Evolutionary conservation across 2,329 filamentous ascomycete species (phyloP).

Genomic region (Leptographium wingfieldii): DNA sequence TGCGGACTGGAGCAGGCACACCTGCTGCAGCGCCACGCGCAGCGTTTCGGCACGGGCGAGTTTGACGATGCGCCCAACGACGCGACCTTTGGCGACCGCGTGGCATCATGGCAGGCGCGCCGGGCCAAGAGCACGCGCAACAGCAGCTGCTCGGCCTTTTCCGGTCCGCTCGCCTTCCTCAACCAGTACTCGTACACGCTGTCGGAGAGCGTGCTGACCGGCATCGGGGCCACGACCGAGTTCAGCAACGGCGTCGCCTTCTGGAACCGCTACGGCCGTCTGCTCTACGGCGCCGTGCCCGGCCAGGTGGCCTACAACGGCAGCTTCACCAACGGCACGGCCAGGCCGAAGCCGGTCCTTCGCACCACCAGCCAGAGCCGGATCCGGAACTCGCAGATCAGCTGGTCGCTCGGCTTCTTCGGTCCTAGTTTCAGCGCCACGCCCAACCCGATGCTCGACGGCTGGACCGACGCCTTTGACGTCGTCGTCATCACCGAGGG

Average conservation of each 20-base stretch:
- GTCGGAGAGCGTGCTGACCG: slow-evolving; percentile 31
- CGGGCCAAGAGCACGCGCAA: slow-evolving; percentile 12
- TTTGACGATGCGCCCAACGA: slow-evolving; percentile 37
- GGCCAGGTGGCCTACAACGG: slow-evolving; percentile 36
- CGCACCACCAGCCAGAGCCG: slow-evolving; percentile 41
- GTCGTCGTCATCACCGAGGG: slow-evolving; percentile 38
- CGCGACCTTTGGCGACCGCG: slow-evolving; percentile 33
- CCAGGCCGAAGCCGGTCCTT: slow-evolving; percentile 34
- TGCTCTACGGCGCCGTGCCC: slow-evolving; percentile 34
- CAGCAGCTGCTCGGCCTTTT: slow-evolving; percentile 13
- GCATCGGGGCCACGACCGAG: slow-evolving; percentile 35
- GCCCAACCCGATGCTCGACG: slow-evolving; percentile 24
- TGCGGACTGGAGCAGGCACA: slow-evolving; percentile 44
- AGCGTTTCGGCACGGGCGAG: slow-evolving; percentile 32
- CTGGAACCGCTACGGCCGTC: slow-evolving; percentile 41
- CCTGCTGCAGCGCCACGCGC: slow-evolving; percentile 39
- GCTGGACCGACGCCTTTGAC: slow-evolving; percentile 29
- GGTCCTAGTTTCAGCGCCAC: slow-evolving; percentile 28
- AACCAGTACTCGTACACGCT: slow-evolving; percentile 38
- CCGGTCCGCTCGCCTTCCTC: slow-evolving; percentile 37
- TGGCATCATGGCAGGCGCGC: slow-evolving; percentile 29
- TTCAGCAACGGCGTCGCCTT: slow-evolving; percentile 35
- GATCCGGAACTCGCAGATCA: slow-evolving; percentile 41
- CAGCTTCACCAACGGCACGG: slow-evolving; percentile 30
- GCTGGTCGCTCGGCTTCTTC: slow-evolving; percentile 40